Conservation (phyloP, 371 early-diverging fungal genomes). For the Sporodiniella umbellata region DNA sequence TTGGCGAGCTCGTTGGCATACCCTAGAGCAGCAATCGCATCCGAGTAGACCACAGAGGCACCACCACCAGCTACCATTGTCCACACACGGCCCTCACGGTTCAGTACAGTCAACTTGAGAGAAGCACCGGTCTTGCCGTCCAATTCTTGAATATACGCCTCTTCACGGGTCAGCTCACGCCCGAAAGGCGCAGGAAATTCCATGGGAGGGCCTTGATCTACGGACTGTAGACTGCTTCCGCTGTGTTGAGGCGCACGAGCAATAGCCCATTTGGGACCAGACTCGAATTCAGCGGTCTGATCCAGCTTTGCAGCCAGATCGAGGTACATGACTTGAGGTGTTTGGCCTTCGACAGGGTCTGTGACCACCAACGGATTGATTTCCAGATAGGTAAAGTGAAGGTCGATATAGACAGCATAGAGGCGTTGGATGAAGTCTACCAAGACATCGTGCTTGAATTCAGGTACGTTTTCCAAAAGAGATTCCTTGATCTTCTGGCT, state of each 20-base stretch:
- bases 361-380: constrained; percentile 97
- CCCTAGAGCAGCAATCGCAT: constrained; percentile 96
- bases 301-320: constrained; percentile 98
- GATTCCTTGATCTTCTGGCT: constrained; percentile 61
- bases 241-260: constrained; percentile 67
- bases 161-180: constrained; percentile 92
- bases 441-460: constrained; percentile 79
- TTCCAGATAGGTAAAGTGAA: constrained; percentile 97
- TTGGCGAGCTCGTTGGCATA: constrained; percentile 94
- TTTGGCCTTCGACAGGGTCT: constrained; percentile 54
- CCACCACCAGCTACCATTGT: constrained; percentile 99
- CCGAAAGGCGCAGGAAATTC: constrained; percentile 98
- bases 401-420: constrained; percentile 91
- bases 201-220: constrained; percentile 84
- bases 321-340: constrained; percentile 82
- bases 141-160: constrained; percentile 95
- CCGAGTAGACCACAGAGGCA: constrained; percentile 95
- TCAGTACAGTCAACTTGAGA: constrained; percentile 94
- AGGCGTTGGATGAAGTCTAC: constrained; percentile 89
- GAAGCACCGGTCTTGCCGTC: constrained; percentile 98
- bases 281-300: constrained; percentile 97
- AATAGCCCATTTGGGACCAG: constrained; percentile 87
- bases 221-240: constrained; percentile 44
- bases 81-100: constrained; percentile 94
- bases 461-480: constrained; percentile 62